These are phyloP conservation scores for Tulasnella sp. DNA, from an alignment of 768 basidiomycete genomes.

Conservation along the genomic window DNA sequence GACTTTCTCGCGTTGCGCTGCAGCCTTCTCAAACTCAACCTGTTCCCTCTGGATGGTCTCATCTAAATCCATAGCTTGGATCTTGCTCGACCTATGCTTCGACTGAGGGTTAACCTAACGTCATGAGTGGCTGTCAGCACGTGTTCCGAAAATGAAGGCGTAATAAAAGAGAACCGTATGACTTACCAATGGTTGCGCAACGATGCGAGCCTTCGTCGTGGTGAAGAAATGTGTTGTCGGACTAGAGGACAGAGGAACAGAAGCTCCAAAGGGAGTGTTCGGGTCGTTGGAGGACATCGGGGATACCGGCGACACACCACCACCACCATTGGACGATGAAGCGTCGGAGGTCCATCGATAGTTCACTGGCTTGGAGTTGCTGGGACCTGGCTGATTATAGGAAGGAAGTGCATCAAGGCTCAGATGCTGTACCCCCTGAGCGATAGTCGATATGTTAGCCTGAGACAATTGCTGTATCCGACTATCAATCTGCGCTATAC, in stretches of 20 bases:
- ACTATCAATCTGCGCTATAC: slow-evolving; percentile 14
- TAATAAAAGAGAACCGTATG: not conserved
- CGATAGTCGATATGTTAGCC: not conserved
- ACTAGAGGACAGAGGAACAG: not conserved
- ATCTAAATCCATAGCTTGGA: slow-evolving; percentile 15
- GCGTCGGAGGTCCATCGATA: not conserved
- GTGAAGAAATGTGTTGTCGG: slow-evolving; percentile 8
- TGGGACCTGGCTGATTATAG: slow-evolving; percentile 12
- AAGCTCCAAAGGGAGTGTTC: not conserved
- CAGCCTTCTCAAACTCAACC: slow-evolving; percentile 5
- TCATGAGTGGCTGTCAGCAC: not conserved
- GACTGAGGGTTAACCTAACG: slow-evolving; percentile 3
- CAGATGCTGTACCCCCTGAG: not conserved
- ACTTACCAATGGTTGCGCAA: slow-evolving; percentile 17
- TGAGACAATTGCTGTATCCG: slow-evolving; percentile 12
- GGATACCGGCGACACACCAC: not conserved
- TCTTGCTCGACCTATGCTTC: not conserved
- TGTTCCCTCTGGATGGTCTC: slow-evolving; percentile 5
- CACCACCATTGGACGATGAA: slow-evolving; percentile 14
- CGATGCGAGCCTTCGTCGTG: slow-evolving; percentile 3
- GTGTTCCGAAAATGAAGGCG: not conserved
- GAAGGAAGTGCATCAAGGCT: not conserved
- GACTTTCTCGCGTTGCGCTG: not conserved
- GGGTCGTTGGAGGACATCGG: not conserved
- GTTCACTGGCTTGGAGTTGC: not conserved